Base-by-base conservation (phyloP, 108 stramenopile species). In the Nitzschia palea region DNA sequence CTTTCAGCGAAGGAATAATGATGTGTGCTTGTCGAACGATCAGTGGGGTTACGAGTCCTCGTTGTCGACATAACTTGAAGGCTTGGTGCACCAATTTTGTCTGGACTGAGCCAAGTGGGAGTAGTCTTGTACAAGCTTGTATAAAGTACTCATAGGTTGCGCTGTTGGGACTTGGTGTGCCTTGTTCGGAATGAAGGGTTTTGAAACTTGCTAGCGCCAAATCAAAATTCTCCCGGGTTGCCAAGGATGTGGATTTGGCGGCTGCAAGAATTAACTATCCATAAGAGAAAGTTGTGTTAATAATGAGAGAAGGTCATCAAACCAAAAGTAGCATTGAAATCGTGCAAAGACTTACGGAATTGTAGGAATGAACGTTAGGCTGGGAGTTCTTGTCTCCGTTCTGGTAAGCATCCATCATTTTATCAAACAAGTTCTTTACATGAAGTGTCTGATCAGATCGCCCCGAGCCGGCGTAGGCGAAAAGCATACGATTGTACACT, bases 301-400 rank as follows among this genome's bases (percentile, higher is more conserved):
- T 15, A 22, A 6, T 23, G 6, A 18, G 18, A 22, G 17, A 6
- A n/a, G 6, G 17, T 6, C 22, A 18, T 6, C 50, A 51, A 22
- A 23, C 50, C 50, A 51, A 18, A 15, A 20, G 6, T 23, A n/a
- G n/a, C n/a, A n/a, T n/a, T n/a, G n/a, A n/a, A 55, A 3, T 48
- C 47, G n/a, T 18, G 18, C 17, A 59, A 37, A 23, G 3, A 52
- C 65, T 33, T 47, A 71, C 70, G 60, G 44, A 62, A 27, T 71
- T 87, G 81, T 82, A 84, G 1, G 83, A 77, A 70, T 68, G 72
- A 5, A 78, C 77, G 52, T 80, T 74, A 10, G 86, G 86, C 44
- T 69, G 69, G n/a, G 73, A 83, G 37, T 81, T 76, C 45, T 56
- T 42, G 44, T 82, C 71, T 3, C 83, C 65, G 10, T 6, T 0